phyloP scores from a whole-genome alignment of 2,329 filamentous ascomycete species.

The Curvularia sp. region DNA sequence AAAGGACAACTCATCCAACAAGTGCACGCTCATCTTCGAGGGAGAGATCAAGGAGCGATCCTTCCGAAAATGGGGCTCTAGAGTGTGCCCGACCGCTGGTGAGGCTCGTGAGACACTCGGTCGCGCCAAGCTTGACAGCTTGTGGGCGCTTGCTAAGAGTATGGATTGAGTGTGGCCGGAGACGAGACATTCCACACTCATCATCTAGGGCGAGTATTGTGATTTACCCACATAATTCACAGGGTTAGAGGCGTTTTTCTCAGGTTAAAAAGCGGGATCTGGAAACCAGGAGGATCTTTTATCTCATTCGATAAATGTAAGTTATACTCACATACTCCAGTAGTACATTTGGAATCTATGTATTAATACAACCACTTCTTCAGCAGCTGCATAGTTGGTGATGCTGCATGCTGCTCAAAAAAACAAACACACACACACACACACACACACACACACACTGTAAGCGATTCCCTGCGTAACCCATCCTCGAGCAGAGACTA shows the following conservation, averaged over 20 bases:
- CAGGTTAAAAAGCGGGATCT: background rate
- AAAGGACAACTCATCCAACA: conserved; percentile 82
- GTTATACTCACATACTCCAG: conserved; percentile 26
- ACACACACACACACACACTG: too few relatives aligned
- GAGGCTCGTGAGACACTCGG: conserved; percentile 82
- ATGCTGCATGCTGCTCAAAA: conserved; percentile 7
- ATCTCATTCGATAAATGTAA: conserved; percentile 22
- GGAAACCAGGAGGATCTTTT: conserved; percentile 1
- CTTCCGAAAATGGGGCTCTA: conserved; percentile 85
- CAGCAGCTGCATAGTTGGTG: conserved; percentile 11
- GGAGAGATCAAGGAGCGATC: conserved; percentile 80
- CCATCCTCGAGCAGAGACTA: background rate
- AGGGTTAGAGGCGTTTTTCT: background rate
- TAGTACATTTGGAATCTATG: conserved; percentile 25
- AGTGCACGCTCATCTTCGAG: conserved; percentile 86
- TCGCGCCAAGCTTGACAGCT: conserved; percentile 89
- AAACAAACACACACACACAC: too few relatives aligned
- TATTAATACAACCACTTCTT: conserved; percentile 24
- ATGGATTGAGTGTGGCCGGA: conserved; percentile 22
- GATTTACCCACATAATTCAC: background rate
- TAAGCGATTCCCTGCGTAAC: background rate
- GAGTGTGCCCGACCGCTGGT: conserved; percentile 90
- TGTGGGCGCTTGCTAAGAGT: conserved; percentile 89
- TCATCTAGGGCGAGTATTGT: background rate
- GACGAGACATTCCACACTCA: background rate